These are phyloP conservation scores for Scolecobasidium constrictum DNA, from an alignment of 2,329 filamentous ascomycete genomes.

Conservation along the genomic window DNA sequence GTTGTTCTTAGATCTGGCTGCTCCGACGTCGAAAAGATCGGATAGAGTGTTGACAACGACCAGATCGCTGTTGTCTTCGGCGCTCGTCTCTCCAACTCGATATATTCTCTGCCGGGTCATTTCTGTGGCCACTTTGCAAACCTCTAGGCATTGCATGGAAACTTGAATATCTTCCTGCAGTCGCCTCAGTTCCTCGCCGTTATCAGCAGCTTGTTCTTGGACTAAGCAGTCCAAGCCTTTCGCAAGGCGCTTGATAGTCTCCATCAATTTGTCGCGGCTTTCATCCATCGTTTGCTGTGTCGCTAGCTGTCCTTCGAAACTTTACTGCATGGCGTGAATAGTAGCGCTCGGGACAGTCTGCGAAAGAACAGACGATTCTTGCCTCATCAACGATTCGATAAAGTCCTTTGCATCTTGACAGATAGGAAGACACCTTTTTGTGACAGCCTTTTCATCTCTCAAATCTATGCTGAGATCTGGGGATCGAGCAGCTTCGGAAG, in stretches of 20 bases:
- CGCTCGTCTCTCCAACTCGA: neutral
- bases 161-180: neutral
- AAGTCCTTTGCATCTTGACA: neutral
- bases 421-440: neutral
- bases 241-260: neutral
- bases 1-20: neutral
- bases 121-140: neutral
- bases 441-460: neutral
- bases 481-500: neutral
- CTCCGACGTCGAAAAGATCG: neutral
- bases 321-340: neutral
- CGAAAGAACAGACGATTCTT: neutral
- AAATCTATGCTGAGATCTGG: neutral
- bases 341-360: neutral
- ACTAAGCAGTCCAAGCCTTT: neutral
- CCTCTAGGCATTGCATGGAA: neutral
- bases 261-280: neutral
- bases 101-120: neutral
- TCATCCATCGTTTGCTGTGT: neutral
- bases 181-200: neutral
- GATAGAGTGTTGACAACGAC: neutral
- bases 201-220: neutral
- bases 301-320: neutral
- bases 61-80: neutral
- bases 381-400: neutral